Base-by-base conservation (phyloP, 202 grass and related monocot species). In the Brachypodium distachyon region DNA sequence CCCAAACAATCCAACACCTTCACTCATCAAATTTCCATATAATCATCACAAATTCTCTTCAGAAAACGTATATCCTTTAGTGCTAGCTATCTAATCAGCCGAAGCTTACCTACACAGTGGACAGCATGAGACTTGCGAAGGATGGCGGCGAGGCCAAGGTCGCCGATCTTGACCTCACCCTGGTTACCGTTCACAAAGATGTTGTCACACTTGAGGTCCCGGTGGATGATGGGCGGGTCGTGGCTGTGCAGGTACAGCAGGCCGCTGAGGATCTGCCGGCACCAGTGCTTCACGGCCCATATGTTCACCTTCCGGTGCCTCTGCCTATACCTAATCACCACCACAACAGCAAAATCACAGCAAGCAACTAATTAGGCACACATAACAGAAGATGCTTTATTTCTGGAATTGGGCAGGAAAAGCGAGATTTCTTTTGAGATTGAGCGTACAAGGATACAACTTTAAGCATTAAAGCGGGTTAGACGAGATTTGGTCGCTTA, bases 181-280 rank as follows among this genome's bases (percentile, higher is more conserved):
- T 90, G 88, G 74, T 99, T 99, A 13, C 96, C 96, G 55, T 99
- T 99, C 21, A 99, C 85, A 39, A 99, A 99, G 59, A 99, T 93
- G 78, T 99, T 99, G 62, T 99, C 96, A 2, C 96, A 99, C 85
- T 99, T 99, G 65, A 99, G 89, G 81, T 99, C 96, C 74, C 96
- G 78, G 63, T 99, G 96, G 81, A 99, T 99, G 71, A 99, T 96
- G 5, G 96, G 96, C 0, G 96, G 96, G 52, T 99, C 79, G 33
- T 99, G 89, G 75, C 89, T 84, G 74, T 99, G 96, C 16, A 99
- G 83, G 72, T 99, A 96, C 12, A 90, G 80, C 55, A 99, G 78
- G 54, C 91, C 96, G 36, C 80, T 90, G 16, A 99, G 70, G 44
- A 99, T 99, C 70, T 99, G 96, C 70, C 87, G 76, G 66, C 96